Base-by-base conservation (phyloP, 2,329 filamentous ascomycete species). In the Alternaria gaisen region DNA sequence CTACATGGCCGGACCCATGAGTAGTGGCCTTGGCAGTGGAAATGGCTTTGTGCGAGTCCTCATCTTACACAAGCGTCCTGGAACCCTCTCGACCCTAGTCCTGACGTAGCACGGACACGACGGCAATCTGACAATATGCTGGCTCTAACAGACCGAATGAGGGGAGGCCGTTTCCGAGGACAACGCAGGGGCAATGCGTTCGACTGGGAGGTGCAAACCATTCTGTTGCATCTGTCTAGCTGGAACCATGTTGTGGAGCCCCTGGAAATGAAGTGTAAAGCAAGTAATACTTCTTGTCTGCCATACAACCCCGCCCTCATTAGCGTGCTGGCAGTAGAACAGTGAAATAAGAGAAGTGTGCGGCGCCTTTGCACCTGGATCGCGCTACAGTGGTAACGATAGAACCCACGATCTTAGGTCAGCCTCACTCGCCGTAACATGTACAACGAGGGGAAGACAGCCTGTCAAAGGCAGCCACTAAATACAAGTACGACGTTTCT, bases 401-500 rank as follows among this genome's bases (percentile, higher is more conserved):
- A 22, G 24, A 8, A 28, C 12, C 24, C 12, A 57, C 5, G 30
- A 10, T 12, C 16, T n/a, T 8, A 26, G n/a, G 53, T 42, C 20
- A 40, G 47, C 30, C 34, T 36, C 34, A 34, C 36, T 22, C n/a
- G 16, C 12, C 28, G 22, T 24, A 30, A 52, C 40, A 41, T 36
- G n/a, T 30, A 53, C 32, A 24, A 14, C n/a, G 40, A 32, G 42
- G 46, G 18, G n/a, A 36, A 40, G 44, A 53, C 34, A 34, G 24
- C 28, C 47, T 60, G 54, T 60, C 58, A 57, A 52, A 46, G 14
- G 40, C 50, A 60, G 32, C 56, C 41, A 57, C 22, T n/a, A 47
- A 28, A 26, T 40, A 46, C 58, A 60, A 52, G 53, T 60, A 42
- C 36, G 54, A 60, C 53, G 58, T 60, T 60, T 26, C 58, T 10